Evolutionary conservation across 768 basidiomycete species (phyloP).

Genomic region (Kwoniella dendrophila): DNA sequence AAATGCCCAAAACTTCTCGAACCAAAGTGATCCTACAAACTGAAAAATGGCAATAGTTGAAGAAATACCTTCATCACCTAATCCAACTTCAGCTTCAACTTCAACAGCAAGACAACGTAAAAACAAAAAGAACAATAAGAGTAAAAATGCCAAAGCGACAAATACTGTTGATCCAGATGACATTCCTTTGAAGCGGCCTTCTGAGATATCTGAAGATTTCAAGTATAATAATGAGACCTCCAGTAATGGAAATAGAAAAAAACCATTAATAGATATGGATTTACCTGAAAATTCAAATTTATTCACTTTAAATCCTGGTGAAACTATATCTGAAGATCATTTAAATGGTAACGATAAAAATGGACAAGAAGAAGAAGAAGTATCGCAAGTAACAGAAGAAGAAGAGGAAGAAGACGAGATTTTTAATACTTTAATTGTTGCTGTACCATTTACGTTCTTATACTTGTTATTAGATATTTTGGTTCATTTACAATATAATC

Average conservation of each 20-base stretch:
- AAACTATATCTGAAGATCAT: constrained; percentile 4
- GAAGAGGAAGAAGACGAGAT: constrained; percentile 41
- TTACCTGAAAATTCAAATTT: background rate
- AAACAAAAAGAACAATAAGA: background rate
- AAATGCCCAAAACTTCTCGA: too few relatives aligned
- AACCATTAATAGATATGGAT: constrained; percentile 2
- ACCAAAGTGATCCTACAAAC: too few relatives aligned
- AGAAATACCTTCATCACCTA: background rate
- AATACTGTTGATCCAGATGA: background rate
- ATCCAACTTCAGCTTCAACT: too few relatives aligned
- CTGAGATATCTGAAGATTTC: background rate
- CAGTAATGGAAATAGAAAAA: background rate
- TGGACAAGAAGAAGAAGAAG: background rate
- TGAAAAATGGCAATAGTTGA: constrained; percentile 3
- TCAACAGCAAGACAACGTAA: constrained; percentile 3
- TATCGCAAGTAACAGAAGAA: background rate
- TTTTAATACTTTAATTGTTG: constrained; percentile 46
- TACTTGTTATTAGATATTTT: constrained; percentile 52
- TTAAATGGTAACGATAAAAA: background rate
- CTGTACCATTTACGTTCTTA: constrained; percentile 51
- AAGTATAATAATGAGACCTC: too few relatives aligned
- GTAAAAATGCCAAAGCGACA: background rate
- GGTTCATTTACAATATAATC: constrained; percentile 49
- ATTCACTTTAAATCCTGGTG: constrained; percentile 11
- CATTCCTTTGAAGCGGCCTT: background rate